Conservation (phyloP, 2,329 filamentous ascomycete genomes). For the Arthroderma uncinatum region DNA sequence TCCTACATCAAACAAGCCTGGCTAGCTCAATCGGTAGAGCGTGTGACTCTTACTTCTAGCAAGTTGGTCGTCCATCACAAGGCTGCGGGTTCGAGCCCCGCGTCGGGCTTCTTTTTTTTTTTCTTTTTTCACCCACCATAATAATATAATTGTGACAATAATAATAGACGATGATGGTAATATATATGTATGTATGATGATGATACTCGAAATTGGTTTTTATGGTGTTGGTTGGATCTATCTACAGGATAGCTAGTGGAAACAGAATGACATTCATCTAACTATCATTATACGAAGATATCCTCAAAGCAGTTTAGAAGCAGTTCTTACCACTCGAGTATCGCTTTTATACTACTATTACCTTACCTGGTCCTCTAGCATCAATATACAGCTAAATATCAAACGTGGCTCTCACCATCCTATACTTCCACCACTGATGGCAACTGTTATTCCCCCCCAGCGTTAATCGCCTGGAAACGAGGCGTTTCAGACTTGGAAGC, state of each 20-base stretch:
- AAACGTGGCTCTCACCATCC: not conserved
- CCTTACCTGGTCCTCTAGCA: not conserved
- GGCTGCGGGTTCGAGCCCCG: conserved; percentile 35
- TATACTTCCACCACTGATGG: not conserved
- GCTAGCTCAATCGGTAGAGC: conserved; percentile 61
- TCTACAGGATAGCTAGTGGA: too few relatives aligned
- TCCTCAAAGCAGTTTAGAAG: not conserved
- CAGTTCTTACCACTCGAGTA: not conserved
- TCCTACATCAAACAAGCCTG: conserved; percentile 6
- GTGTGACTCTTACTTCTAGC: conserved; percentile 53
- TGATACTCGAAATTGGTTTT: too few relatives aligned
- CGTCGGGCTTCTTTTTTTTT: conserved; percentile 28
- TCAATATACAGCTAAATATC: not conserved
- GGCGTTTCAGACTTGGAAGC: not conserved
- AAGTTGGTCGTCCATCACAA: conserved; percentile 21
- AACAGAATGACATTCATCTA: too few relatives aligned
- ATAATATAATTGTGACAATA: too few relatives aligned
- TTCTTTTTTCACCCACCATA: too few relatives aligned
- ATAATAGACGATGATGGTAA: too few relatives aligned
- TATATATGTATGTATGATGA: too few relatives aligned
- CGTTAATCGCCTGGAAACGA: not conserved
- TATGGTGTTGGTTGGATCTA: too few relatives aligned
- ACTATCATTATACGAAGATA: too few relatives aligned
- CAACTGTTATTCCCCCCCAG: conserved; percentile 9
- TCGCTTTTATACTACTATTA: not conserved